Percentiles rank a stretch among this genome's conserved stretches.
phyloP scores from a whole-genome alignment of 257 asterid genomes.

The Solanum acaule region DNA sequence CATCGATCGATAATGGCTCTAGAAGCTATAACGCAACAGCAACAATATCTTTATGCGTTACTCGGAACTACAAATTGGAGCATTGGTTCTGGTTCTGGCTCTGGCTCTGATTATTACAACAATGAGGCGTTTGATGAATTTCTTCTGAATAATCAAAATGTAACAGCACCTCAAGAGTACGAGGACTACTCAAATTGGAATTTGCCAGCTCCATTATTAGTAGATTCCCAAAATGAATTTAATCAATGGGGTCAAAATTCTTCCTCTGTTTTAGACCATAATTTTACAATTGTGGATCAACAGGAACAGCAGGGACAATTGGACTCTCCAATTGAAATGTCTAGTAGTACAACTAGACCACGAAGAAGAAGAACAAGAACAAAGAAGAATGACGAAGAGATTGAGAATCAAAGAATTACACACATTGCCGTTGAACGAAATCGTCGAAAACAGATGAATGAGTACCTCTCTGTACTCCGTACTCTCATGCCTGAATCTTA shows the following conservation, averaged over 20 bases:
- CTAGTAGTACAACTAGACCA: not conserved
- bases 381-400: slow-evolving; percentile 22
- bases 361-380: slow-evolving; percentile 16
- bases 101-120: not conserved
- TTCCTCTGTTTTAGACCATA: not conserved
- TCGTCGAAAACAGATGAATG: slow-evolving; percentile 37
- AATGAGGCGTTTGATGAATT: not conserved
- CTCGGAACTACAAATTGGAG: not conserved
- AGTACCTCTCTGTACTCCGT: slow-evolving; percentile 26
- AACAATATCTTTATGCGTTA: not conserved
- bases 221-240: not conserved
- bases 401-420: slow-evolving; percentile 35
- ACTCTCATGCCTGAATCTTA: slow-evolving; percentile 26
- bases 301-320: not conserved
- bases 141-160: not conserved
- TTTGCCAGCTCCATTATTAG: not conserved
- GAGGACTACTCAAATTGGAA: not conserved
- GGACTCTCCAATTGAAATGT: not conserved
- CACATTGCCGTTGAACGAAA: slow-evolving; percentile 38
- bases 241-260: not conserved
- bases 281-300: not conserved
- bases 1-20: slow-evolving; percentile 17
- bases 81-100: not conserved
- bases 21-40: slow-evolving; percentile 18
- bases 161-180: not conserved